Evolutionary conservation across 1,139 yeast genomes (phyloP), one percentile per base, ranked within the genome.

Genomic region (Scheffersomyces cryptocercus): DNA sequence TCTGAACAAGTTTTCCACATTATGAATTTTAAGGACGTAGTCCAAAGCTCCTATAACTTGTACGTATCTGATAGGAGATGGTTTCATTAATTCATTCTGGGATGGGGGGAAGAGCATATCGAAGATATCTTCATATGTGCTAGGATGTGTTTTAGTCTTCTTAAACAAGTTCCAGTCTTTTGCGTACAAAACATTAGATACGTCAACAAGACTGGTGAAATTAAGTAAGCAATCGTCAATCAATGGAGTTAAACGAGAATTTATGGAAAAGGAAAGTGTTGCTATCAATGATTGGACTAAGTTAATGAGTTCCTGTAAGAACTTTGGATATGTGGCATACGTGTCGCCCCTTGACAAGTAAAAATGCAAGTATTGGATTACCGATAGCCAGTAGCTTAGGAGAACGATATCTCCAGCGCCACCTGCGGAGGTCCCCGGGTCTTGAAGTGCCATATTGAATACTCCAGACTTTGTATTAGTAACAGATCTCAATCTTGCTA

Each of bases 11-110:
- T 88, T 85, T 59, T 88, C 93, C 4, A 91, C 87, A 45, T 84
- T 81, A 60, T 88, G 95, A 35, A 91, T 70, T 50, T 87, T 90
- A 57, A 91, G 72, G 3, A 93, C 95, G 59, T 91, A 90, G 43
- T 89, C 77, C 40, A 93, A 74, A 0, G 98, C 97, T 20, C 96
- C 95, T 47, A 93, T 75, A 1, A 91, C 88, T 56, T 95, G 96
- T 16, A 91, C 82, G 44, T 91, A 78, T 54, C 82, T 84, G 42
- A 91, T 70, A 0, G 99, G 99, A 0, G 97, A 88, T 3, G 97
- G 97, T 58, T 82, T 84, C 76, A 73, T 73, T 47, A 72, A 55
- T 46, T 89, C 91, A 34, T 61, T 57, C 44, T 82, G 73, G 0
- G 85, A 66, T 10, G 95, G 95, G 9, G 93, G 93, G 50, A 82